phyloP scores from a whole-genome alignment of 495 filamentous ascomycete genomes.

The Penicillium arizonense region DNA sequence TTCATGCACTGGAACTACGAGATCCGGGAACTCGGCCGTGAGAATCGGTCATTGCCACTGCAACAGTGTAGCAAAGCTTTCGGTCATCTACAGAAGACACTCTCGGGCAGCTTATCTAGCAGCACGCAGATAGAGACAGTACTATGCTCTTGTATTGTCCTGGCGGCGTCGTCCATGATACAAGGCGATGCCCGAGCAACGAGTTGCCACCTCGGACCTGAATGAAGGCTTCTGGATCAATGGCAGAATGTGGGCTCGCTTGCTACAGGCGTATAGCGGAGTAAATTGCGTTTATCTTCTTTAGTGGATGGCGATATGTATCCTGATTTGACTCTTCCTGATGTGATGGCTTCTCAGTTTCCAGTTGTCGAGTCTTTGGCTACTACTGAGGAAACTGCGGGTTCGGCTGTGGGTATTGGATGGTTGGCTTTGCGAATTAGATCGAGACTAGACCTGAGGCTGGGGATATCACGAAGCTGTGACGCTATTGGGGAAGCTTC shows the following conservation, averaged over 20 bases:
- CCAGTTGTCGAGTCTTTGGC: neutral
- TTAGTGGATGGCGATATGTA: neutral
- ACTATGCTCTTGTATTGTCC: slow-evolving; percentile 44
- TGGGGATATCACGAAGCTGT: neutral
- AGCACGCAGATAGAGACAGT: slow-evolving; percentile 9
- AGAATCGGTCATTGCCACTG: slow-evolving; percentile 28
- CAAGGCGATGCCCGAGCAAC: slow-evolving; percentile 43
- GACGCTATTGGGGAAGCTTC: slow-evolving; percentile 3
- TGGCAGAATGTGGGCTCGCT: slow-evolving; percentile 2
- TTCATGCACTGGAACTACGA: slow-evolving; percentile 34
- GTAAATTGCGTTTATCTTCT: neutral
- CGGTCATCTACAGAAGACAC: slow-evolving; percentile 8
- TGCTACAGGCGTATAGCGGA: neutral
- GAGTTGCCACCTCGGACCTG: slow-evolving; percentile 11
- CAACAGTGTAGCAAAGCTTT: slow-evolving; percentile 48
- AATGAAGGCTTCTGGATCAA: slow-evolving; percentile 7
- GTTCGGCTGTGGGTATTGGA: slow-evolving; percentile 1
- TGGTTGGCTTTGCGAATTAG: slow-evolving; percentile 6
- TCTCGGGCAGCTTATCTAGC: slow-evolving; percentile 7
- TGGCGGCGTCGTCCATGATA: slow-evolving; percentile 46
- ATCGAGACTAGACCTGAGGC: neutral
- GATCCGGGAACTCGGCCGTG: neutral
- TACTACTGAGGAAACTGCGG: neutral
- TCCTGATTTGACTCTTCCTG: neutral
- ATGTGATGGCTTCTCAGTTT: too few species aligned